Evolutionary conservation across 169 alveolate species (phyloP).

Genomic region (Plasmodium berghei): DNA sequence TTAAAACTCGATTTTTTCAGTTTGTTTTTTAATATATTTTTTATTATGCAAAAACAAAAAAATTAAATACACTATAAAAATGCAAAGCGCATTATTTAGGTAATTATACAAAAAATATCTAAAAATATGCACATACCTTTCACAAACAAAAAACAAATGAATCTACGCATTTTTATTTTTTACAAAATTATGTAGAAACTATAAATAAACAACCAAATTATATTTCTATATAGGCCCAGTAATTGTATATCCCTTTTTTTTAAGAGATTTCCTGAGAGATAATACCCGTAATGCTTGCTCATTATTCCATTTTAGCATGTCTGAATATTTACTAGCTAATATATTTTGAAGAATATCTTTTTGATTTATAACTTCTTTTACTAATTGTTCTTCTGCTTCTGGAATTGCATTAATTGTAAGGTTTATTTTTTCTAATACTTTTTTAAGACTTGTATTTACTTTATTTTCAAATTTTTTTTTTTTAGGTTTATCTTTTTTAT

Average conservation of each 20-base stretch:
- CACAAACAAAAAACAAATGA: no score
- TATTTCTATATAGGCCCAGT: conserved; percentile 23
- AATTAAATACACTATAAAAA: no score
- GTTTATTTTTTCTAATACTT: conserved; percentile 19
- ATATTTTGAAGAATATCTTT: conserved; percentile 43
- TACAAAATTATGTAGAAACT: no score
- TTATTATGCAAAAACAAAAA: no score
- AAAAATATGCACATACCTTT: no score
- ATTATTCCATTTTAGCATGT: conserved; percentile 38
- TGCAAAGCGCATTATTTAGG: no score
- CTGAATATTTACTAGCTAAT: conserved; percentile 28
- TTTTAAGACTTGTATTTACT: conserved; percentile 3
- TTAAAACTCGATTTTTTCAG: no score
- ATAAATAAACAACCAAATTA: background rate
- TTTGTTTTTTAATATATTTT: no score
- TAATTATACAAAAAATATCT: no score
- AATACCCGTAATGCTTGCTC: conserved; percentile 47
- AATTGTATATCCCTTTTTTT: conserved; percentile 14
- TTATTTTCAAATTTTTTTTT: background rate
- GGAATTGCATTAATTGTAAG: conserved; percentile 34
- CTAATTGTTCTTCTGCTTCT: conserved; percentile 49
- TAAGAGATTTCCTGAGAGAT: conserved; percentile 42
- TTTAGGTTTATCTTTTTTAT: background rate
- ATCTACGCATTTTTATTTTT: no score
- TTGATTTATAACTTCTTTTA: conserved; percentile 40